Base-by-base conservation (phyloP, 78 protist genomes). In the Dictyostelium capitatum region DNA sequence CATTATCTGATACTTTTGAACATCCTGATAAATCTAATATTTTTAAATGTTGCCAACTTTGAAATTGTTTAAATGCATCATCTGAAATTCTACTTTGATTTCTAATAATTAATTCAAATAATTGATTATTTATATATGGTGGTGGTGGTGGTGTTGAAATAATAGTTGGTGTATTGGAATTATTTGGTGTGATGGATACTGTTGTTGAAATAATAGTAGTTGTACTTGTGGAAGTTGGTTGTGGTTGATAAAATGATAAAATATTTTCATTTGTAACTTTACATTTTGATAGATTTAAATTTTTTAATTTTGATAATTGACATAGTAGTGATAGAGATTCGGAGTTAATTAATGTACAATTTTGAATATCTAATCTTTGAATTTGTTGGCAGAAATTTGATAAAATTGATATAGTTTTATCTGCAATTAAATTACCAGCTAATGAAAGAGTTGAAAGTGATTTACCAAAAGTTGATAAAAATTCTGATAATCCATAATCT, bases 1-100 rank as follows among this genome's bases (percentile, higher is more conserved):
- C 4, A 15, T 59, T 69, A 48, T 87, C 93, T 0, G 93, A 65
- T 5, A 87, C 43, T 57, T 87, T 87, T 30, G 85, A 77, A 50
- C 93, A 87, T 8, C 83, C 79, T 11, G 82, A 75, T 15, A 87
- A n/a, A 37, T 87, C 93, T 56, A 87, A 51, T 6, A 84, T 23
- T 12, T 64, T 56, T 15, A 84, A 48, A 37, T 28, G 37, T 28
- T 41, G 51, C 87, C 87, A 80, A 62, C 59, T 43, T 62, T 62
- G 57, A 80, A 37, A 56, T n/a, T 32, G 28, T 46, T 37, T 41
- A 48, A 87, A 50, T 43, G 80, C 50, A 30, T 87, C 81, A 65
- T 87, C 93, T 14, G 82, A 32, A n/a, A 87, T 30, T 65, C 84
- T 74, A 51, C 17, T 28, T 65, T 48, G 79, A 51, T 87, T 87